Percentiles rank a stretch among this genome's conserved stretches.
These are phyloP conservation scores for Petasospora rhodanensis DNA, from an alignment of 1,139 yeast genomes.

Conservation along the genomic window DNA sequence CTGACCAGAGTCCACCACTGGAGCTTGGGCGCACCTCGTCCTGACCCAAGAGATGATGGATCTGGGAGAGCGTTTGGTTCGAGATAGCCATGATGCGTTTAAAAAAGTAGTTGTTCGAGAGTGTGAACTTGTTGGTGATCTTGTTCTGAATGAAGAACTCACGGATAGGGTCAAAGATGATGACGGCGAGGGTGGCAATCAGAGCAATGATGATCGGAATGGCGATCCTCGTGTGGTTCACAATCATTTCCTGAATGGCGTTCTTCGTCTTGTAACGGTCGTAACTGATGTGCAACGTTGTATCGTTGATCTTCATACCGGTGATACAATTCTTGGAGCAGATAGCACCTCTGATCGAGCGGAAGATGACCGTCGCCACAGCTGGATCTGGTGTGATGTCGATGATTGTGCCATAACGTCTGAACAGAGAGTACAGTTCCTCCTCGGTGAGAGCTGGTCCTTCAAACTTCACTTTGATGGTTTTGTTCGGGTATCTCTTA, in stretches of 20 bases:
- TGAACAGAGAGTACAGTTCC: conserved; percentile 70
- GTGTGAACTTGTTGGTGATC: conserved; percentile 48
- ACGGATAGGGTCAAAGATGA: conserved; percentile 89
- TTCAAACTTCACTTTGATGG: conserved; percentile 63
- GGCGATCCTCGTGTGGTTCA: conserved; percentile 79
- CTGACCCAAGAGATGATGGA: conserved; percentile 35
- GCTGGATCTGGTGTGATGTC: conserved; percentile 64
- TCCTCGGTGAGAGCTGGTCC: conserved; percentile 80
- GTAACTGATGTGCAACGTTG: conserved; percentile 71
- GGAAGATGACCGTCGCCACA: conserved; percentile 46
- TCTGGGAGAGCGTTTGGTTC: conserved; percentile 34
- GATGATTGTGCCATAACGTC: conserved; percentile 80
- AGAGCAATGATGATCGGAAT: conserved; percentile 48
- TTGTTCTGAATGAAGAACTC: conserved; percentile 73
- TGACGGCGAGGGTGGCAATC: conserved; percentile 73
- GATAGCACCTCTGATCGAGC: conserved; percentile 61
- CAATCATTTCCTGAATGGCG: conserved; percentile 48
- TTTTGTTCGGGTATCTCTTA: conserved; percentile 64
- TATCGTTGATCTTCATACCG: conserved; percentile 58
- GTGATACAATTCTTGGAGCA: conserved; percentile 90
- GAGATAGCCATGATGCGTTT: conserved; percentile 32
- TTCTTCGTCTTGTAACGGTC: conserved; percentile 51
- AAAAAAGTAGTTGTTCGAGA: conserved; percentile 32
- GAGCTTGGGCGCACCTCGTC: conserved; percentile 5
- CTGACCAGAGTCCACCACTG: conserved; percentile 58